Evolutionary conservation across 345 rosid genomes (phyloP).

Genomic region (Eucalyptus leucophloia): DNA sequence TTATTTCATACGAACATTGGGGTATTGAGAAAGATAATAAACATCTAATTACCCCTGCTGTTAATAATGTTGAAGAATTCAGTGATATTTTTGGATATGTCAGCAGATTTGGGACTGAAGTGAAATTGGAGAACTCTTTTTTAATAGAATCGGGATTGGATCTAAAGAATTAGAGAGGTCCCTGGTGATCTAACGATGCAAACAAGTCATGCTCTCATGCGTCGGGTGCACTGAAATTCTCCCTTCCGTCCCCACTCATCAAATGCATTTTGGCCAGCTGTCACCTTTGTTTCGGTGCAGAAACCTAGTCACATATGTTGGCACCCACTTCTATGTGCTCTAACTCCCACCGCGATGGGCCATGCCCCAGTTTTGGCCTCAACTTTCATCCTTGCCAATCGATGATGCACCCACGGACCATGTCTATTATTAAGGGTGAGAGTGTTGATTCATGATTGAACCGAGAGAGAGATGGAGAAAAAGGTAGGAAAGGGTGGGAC

Average conservation of each 20-base stretch:
- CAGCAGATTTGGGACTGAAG: neutral
- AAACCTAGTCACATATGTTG: neutral
- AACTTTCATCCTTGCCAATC: neutral
- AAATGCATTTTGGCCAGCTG: neutral
- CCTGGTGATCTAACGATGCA: neutral
- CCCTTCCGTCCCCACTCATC: neutral
- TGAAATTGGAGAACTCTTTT: neutral
- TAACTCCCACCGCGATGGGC: conserved; percentile 1
- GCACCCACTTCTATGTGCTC: conserved; percentile 7
- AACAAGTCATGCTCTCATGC: neutral
- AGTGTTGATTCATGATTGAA: neutral
- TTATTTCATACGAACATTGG: neutral
- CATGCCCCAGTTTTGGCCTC: neutral
- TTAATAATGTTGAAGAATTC: neutral
- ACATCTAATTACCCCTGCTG: neutral
- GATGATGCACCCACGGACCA: neutral
- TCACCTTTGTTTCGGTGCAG: neutral
- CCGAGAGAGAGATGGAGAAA: neutral
- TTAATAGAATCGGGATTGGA: neutral
- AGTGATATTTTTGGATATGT: accelerated
- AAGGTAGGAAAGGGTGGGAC: neutral
- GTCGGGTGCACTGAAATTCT: neutral
- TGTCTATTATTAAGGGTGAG: neutral
- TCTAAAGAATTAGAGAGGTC: neutral
- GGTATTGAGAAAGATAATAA: neutral